Evolutionary conservation across 2,329 filamentous ascomycete species (phyloP), one percentile per base, ranked within the genome.

Genomic region (Colletotrichum orbiculare): DNA sequence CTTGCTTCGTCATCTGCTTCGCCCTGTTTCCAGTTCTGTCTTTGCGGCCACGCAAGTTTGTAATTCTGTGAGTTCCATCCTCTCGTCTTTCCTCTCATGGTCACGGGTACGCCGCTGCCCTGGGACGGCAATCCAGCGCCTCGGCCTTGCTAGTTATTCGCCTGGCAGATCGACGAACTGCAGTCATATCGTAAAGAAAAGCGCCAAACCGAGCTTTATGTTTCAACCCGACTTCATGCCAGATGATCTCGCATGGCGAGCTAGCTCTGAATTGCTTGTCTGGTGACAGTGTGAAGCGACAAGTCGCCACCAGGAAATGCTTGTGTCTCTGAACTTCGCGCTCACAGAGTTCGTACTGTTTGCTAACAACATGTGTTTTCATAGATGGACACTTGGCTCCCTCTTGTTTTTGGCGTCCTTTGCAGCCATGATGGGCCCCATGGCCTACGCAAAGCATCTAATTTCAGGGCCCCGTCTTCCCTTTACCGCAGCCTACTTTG

Each of bases 401-500:
- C 75, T 92, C 53, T 85, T 99, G 70, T 98, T 98, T 83, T 85
- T 98, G 72, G 87, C 89, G 71, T 97, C 94, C 71, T 99, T 96
- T 86, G 94, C 93, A 34, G 93, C 95, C 70, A 87, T 98, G 81
- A 97, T 97, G 92, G 96, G 96, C 60, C 94, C 93, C 41, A 84
- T 89, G 80, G 85, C 89, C 71, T 99, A 98, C 78, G 78, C 89
- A 67, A 89, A 89, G 73, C 96, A 99, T 80, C 86, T 98, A 69
- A 81, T 94, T 61, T 98, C 95, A 61, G 88, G 90, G 58, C 86
- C 93, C 72, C 89, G 96, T 71, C 82, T 98, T 67, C 96, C 96
- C 4, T 98, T 98, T 76, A 97, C 95, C 37, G 91, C 91, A 48
- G 92, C 93, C 66, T 98, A 98, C 83, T 97, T 98, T 82, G 94